Base-by-base conservation (phyloP, 768 basidiomycete species). In the Trametes cinnabarina region DNA sequence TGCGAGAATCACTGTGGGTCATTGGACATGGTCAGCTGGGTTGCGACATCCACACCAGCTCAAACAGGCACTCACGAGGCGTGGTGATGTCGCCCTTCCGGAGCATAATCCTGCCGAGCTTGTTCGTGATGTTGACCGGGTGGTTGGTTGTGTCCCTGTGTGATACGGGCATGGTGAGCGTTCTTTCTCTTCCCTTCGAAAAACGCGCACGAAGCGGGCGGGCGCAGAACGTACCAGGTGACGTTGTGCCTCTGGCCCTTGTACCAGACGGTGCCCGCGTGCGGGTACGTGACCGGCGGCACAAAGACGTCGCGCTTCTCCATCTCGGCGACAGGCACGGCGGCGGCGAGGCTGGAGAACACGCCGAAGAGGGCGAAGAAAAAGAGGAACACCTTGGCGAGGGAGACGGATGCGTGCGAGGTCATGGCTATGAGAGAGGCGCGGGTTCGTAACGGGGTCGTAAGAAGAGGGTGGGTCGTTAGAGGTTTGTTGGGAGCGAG, bases 61-160 rank as follows among this genome's bases (percentile, higher is more conserved):
- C 30, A 19, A 19, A 19, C 12, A 37, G 8, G 23, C 12, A 50
- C 71, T 59, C 62, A 73, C 74, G 60, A 12, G 63, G 63, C 30
- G 68, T 64, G 55, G 72, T 64, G 11, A 63, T 41, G 20, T 73
- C 66, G 34, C 61, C 65, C 22, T 59, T 63, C 39, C 60, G 58
- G 35, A 68, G 62, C 35, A 48, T 49, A 37, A 66, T 60, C 9
- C 37, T 42, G 10, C 64, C 65, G 12, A 47, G 26, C 15, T 39
- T 41, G 60, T 78, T 78, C 22, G 77, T 77, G 60, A 79, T 76
- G 19, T 71, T 61, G 4, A 47, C 62, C 0, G 79, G 79, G 0
- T 72, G 69, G 50, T 75, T 57, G 7, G 72, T 65, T 0, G 71
- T 69, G 47, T 73, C 73, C 66, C 66, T 67, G 22, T 4, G 22